Percentiles rank a stretch among this genome's conserved stretches.
Conservation (phyloP, 768 basidiomycete species). For the Neoboletus brunneissimus region DNA sequence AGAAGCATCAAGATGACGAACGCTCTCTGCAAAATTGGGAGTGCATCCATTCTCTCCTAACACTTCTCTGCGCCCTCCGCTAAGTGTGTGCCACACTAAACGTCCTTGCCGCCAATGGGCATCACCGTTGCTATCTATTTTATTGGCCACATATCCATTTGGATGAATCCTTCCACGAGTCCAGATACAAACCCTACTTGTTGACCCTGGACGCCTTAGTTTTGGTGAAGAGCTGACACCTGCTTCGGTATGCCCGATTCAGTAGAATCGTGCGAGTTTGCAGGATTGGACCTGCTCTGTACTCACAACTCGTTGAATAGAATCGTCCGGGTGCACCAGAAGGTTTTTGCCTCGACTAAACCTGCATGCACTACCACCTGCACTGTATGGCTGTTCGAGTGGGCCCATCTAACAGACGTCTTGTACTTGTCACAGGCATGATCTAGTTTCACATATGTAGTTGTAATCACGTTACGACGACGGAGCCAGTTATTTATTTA, state of each 20-base stretch:
- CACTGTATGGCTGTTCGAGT: not conserved
- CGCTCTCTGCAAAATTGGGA: constrained; percentile 14
- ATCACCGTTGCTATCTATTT: constrained; percentile 7
- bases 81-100: constrained; percentile 8
- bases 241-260: not conserved
- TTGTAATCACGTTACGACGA: not conserved
- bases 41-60: constrained; percentile 27
- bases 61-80: constrained; percentile 29
- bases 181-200: constrained; percentile 3
- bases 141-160: constrained; percentile 7
- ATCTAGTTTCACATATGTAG: not conserved
- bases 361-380: not conserved
- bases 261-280: not conserved
- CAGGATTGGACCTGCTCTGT: not conserved
- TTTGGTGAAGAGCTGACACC: not conserved
- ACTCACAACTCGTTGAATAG: not conserved
- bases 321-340: not conserved
- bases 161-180: constrained; percentile 3
- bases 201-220: constrained; percentile 2
- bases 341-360: not conserved
- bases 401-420: not conserved
- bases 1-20: constrained; percentile 23
- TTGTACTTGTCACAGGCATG: not conserved
- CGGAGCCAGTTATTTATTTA: not conserved
- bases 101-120: constrained; percentile 6